Conservation (phyloP, 2,329 filamentous ascomycete species). For the Phialophora chinensis region DNA sequence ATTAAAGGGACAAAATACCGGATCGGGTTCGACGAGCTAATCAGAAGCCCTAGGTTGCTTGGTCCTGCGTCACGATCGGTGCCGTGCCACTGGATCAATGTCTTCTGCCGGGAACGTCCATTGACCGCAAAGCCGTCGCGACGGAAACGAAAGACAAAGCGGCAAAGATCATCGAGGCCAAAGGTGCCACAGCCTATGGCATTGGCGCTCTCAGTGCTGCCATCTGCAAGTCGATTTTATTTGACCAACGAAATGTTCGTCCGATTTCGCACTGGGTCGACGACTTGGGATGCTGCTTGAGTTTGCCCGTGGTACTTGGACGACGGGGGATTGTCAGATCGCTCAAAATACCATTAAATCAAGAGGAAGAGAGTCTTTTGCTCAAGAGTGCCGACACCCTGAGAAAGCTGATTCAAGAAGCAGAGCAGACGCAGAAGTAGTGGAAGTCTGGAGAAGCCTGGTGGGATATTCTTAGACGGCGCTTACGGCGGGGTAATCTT, state of each 20-base stretch:
- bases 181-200: constrained; percentile 59
- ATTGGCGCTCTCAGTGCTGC: constrained; percentile 56
- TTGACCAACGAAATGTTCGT: constrained; percentile 55
- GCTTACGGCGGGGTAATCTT: no score
- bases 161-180: constrained; percentile 55
- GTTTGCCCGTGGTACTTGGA: constrained; percentile 57
- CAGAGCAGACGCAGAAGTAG: constrained; percentile 17
- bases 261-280: constrained; percentile 59
- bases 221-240: constrained; percentile 59
- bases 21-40: neutral
- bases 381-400: constrained; percentile 28
- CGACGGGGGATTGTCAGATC: constrained; percentile 53
- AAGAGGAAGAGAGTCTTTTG: constrained; percentile 35
- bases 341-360: constrained; percentile 36
- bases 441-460: neutral
- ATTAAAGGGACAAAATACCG: neutral
- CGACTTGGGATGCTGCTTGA: constrained; percentile 57
- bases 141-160: constrained; percentile 56
- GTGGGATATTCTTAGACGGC: no score
- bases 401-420: constrained; percentile 30
- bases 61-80: constrained; percentile 53
- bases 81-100: constrained; percentile 50
- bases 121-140: constrained; percentile 48
- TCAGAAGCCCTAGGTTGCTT: constrained; percentile 46
- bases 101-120: constrained; percentile 40